Evolutionary conservation across 345 rosid species (phyloP), one percentile per base, ranked within the genome.

Genomic region (Hibiscus mutabilis): DNA sequence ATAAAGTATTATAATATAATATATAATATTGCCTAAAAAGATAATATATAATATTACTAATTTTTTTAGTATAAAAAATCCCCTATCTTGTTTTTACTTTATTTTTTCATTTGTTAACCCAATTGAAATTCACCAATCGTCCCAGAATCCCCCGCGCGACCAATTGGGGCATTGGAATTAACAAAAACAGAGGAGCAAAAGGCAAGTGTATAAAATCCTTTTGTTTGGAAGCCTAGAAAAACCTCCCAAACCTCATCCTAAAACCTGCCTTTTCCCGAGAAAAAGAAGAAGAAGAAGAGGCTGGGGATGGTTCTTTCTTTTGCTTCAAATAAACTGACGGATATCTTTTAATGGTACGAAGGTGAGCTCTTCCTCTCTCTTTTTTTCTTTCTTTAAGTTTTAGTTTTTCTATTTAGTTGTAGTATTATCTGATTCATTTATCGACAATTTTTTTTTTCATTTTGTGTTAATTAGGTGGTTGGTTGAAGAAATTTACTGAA

Each of bases 401-500:
- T 47, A 16, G 6, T 5, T 15, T 49, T 49, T 16, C 55, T 16
- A 16, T 49, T 49, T 14, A 49, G 55, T 49, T 49, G 2, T 55
- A 33, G 18, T 55, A 55, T 55, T 55, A 9, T 21, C 10, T 66
- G 49, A 8, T 47, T 66, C 69, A 24, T 66, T 66, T 46, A 47
- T 47, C 35, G 9, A 67, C 6, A 14, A 4, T 11, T 22, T n/a
- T 69, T 53, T 31, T 19, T 21, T 55, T 51, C 21, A 0, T 16
- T 67, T 11, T 13, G 31, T 31, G 72, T 58, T 51, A 29, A 51
- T 52, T 47, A 40, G 59, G 56, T 65, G 37, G 51, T 68, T 35
- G 49, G 59, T 68, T 52, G 74, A 70, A 35, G 63, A 64, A 56
- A 44, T 49, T 66, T 40, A 18, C 37, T 18, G 64, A 56, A 37